Conservation (phyloP, 305 asterid genomes). For the Fraxinus velutina region DNA sequence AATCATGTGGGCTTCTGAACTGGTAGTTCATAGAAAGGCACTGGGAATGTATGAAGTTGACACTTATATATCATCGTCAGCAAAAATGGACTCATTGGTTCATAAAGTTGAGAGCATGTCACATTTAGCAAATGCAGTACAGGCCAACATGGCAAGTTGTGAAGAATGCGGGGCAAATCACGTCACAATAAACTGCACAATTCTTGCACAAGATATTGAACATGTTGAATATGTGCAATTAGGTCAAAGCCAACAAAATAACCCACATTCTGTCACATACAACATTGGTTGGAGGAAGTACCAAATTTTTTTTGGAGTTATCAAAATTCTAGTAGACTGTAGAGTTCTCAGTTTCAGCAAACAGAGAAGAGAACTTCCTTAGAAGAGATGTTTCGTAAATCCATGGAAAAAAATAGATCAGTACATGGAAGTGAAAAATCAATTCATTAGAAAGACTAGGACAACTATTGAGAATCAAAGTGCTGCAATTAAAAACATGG, state of each 20-base stretch:
- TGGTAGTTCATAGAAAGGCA: neutral
- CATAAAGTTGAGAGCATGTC: neutral
- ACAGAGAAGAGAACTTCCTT: neutral
- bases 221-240: neutral
- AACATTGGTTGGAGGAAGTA: neutral
- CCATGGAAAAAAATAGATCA: neutral
- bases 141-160: neutral
- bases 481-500: no score
- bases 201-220: neutral
- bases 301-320: neutral
- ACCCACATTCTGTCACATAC: neutral
- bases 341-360: neutral
- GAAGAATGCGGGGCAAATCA: neutral
- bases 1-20: no score
- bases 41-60: neutral
- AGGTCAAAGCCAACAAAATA: neutral
- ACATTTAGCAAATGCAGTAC: neutral
- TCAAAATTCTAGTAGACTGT: neutral
- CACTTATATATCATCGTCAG: neutral
- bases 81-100: neutral
- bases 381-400: no score
- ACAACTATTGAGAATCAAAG: no score
- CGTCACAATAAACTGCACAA: no score
- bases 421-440: no score
- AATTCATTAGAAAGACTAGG: no score